Base-by-base conservation (phyloP, 345 rosid genomes). In the Geranium brycei region DNA sequence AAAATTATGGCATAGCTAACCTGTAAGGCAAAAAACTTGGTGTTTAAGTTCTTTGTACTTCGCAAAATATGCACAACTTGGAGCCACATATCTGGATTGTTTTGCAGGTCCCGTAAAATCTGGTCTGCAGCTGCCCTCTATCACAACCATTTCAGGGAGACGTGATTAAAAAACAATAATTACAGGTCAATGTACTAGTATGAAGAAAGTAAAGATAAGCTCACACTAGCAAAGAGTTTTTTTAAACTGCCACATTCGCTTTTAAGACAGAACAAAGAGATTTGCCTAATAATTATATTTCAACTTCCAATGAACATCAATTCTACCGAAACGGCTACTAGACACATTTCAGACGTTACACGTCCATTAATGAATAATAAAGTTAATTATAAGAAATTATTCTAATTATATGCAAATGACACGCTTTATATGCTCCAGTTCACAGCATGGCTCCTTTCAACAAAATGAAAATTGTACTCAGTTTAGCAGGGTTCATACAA, bases 21-120 rank as follows among this genome's bases (percentile, higher is more conserved):
- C 97, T 90, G 97, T 68, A 95, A 81, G 68, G 99, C 95, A 66
- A 87, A 95, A 78, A 95, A 95, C 79, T 95, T 95, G 71, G 99
- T 91, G 72, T 91, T 90, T 57, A 91, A 78, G 78, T 82, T 88
- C 77, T 84, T 84, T 3, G 99, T 84, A 51, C 73, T 82, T 70
- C 85, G 99, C 41, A 95, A 78, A 71, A 91, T 80, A 69, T 87
- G 96, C 68, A 91, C 99, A 64, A 95, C 99, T 72, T 95, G 99
- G 17, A 88, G 97, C 99, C 99, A 95, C 85, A 85, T 91, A 64
- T 88, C 97, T 51, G 93, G 93, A 76, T 95, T 95, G 63, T 80
- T 86, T 75, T 95, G 99, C 80, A 95, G 72, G 58, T 91, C 99
- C 83, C 95, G 95, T 86, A 95, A 76, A 65, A 95, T 85, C 71